Evolutionary conservation across 1,284 basidiomycete species (phyloP), one percentile per base, ranked within the genome.

Genomic region (Ganoderma boninense): DNA sequence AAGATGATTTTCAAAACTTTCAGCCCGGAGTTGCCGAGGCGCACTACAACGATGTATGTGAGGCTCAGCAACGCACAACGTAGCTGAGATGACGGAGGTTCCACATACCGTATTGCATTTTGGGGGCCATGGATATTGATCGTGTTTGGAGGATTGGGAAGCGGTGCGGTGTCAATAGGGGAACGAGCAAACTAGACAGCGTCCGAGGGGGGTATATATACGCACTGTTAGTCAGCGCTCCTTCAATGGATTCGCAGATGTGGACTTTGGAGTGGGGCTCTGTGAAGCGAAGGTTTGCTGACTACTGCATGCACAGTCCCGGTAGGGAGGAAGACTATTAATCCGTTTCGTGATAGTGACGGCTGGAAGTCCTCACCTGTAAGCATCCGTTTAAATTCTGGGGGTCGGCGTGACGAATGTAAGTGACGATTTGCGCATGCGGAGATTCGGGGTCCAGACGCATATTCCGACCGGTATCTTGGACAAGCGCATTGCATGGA

Each of bases 1-100:
- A 85, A 75, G 73, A 85, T 83, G 65, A 84, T 79, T 69, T 78
- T 80, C n/a, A 82, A 83, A n/a, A 83, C 83, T 69, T 85, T 85
- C 59, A 87, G 77, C 4, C 84, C 85, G 11, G 82, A 83, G 62
- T 83, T 82, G 20, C 86, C 86, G 16, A 87, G 80, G 13, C 83
- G 79, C 32, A 84, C 84, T 82, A 40, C 0, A 7, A 46, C 10
- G 16, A 32, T 44, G 66, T 13, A n/a, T 35, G 7, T 10, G 38
- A 43, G 54, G 18, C 10, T 59, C 32, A 14, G 26, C 4, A 18
- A 18, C 20, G 52, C 65, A 81, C 76, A 69, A 26, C 84, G 81
- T 49, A 85, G 79, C 16, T 79, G 74, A 57, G 73, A 4, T 4
- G 63, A 2, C 16, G 32, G 6, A 14, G 14, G 2, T 20, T 10